A percentile compares a stretch with the other conserved stretches of the same genome.
Conservation (phyloP, 345 rosid species). For the Populus deltoides region DNA sequence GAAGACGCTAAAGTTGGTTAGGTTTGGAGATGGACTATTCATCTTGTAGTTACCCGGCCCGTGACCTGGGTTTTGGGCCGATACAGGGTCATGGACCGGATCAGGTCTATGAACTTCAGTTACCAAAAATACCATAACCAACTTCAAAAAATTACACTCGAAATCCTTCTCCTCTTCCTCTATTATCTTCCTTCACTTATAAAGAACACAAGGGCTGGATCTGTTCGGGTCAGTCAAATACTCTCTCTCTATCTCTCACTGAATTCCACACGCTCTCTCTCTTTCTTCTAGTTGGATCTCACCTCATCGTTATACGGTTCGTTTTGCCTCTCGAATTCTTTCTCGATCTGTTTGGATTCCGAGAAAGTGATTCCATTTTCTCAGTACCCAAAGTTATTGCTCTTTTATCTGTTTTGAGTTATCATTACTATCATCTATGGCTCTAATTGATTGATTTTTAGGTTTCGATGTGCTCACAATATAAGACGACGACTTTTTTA, state of each 20-base stretch:
- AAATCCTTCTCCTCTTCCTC: not conserved
- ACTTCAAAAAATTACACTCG: not conserved
- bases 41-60: too few species aligned
- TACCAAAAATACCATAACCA: not conserved
- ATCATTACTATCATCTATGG: not conserved
- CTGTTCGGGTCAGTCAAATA: not conserved
- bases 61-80: too few species aligned
- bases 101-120: not conserved
- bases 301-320: constrained; percentile 7
- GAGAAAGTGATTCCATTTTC: not conserved
- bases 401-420: not conserved
- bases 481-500: not conserved
- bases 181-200: not conserved
- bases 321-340: not conserved
- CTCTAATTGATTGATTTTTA: not conserved
- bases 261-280: not conserved
- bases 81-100: too few species aligned
- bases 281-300: constrained; percentile 1
- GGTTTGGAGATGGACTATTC: too few species aligned
- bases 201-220: not conserved
- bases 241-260: not conserved
- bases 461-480: not conserved
- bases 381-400: not conserved
- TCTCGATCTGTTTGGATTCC: not conserved
- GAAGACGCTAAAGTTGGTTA: not conserved